phyloP scores from a whole-genome alignment of 345 rosid species.

The Citrus hindsii region DNA sequence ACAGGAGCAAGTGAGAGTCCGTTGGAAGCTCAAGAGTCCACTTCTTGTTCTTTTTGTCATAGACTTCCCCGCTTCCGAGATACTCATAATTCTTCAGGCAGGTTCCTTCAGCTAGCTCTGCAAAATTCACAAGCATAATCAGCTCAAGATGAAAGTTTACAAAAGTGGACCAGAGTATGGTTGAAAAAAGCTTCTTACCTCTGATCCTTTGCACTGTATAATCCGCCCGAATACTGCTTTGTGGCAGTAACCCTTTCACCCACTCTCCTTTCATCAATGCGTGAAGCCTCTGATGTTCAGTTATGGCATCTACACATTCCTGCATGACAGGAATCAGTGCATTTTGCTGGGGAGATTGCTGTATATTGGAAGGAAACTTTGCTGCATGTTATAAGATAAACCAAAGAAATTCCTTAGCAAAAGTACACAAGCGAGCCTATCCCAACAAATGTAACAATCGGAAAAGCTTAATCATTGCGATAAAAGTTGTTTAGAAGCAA shows the following conservation, averaged over 20 bases:
- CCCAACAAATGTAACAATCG: neutral
- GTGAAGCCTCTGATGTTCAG: constrained; percentile 89
- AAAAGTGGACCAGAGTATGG: neutral
- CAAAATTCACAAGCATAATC: constrained; percentile 9
- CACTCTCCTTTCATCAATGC: constrained; percentile 90
- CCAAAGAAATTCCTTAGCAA: constrained; percentile 2
- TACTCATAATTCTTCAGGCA: constrained; percentile 90
- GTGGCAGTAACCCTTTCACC: constrained; percentile 86
- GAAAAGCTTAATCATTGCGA: too few species aligned
- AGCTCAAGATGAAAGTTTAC: neutral
- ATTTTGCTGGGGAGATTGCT: constrained; percentile 65
- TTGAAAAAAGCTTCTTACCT: constrained; percentile 38
- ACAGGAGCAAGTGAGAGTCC: constrained; percentile 85
- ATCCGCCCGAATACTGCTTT: constrained; percentile 67
- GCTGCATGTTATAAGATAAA: constrained; percentile 38
- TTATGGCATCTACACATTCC: constrained; percentile 82
- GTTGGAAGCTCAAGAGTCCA: constrained; percentile 82
- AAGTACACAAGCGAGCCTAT: neutral
- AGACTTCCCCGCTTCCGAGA: constrained; percentile 60
- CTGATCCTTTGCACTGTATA: constrained; percentile 71
- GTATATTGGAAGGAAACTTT: constrained; percentile 46
- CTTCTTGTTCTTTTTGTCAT: constrained; percentile 65
- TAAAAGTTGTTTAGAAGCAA: constrained; percentile 9
- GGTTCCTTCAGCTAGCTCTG: constrained; percentile 95
- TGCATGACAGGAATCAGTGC: constrained; percentile 66